Evolutionary conservation across 345 rosid species (phyloP).

Genomic region (Lumnitzera littorea): DNA sequence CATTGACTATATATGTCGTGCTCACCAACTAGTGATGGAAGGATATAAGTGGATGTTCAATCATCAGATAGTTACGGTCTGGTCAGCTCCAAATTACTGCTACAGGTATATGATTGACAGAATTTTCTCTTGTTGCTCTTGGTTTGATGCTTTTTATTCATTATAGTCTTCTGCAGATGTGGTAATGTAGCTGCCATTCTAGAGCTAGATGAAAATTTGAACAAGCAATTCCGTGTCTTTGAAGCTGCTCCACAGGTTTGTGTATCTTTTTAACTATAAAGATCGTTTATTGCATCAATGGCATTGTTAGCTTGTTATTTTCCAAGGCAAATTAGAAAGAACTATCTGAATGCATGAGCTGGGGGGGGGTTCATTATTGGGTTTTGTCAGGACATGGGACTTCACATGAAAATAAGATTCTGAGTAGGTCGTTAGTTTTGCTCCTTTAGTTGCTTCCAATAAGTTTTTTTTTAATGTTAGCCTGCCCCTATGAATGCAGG

Average conservation of each 20-base stretch:
- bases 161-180: slow-evolving; percentile 45
- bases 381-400: too few relatives aligned
- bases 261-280: not conserved
- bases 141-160: slow-evolving; percentile 3
- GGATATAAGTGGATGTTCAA: slow-evolving; percentile 98
- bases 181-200: slow-evolving; percentile 96
- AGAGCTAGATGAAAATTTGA: slow-evolving; percentile 80
- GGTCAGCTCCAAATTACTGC: slow-evolving; percentile 99
- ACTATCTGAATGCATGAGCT: too few relatives aligned
- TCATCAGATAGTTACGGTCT: slow-evolving; percentile 88
- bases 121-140: slow-evolving; percentile 5
- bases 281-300: not conserved
- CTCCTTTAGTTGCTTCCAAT: not conserved
- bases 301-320: too few relatives aligned
- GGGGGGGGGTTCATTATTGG: too few relatives aligned
- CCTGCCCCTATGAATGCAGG: slow-evolving; percentile 36
- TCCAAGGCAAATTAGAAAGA: too few relatives aligned
- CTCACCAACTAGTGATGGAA: slow-evolving; percentile 98
- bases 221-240: slow-evolving; percentile 78
- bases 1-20: slow-evolving; percentile 84
- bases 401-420: too few relatives aligned
- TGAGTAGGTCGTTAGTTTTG: not conserved
- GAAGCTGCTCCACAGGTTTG: slow-evolving; percentile 92
- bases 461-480: not conserved
- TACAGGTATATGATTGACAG: slow-evolving; percentile 49